Evolutionary conservation across 208 protist genomes (phyloP).

Genomic region (Porcisia hertigi): DNA sequence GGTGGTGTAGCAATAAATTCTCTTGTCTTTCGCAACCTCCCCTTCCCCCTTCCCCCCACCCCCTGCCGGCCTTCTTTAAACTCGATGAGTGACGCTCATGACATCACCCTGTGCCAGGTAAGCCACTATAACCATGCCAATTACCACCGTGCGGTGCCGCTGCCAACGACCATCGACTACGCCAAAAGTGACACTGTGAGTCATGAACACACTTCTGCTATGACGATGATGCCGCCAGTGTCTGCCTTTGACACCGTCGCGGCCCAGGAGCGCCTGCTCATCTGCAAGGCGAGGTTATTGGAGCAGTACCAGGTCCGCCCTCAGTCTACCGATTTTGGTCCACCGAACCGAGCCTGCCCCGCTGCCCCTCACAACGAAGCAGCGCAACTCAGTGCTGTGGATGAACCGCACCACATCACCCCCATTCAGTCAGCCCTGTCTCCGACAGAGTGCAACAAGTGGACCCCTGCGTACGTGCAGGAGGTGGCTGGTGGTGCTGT

Average conservation of each 20-base stretch:
- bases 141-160: slow-evolving; percentile 19
- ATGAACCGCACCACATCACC: background rate
- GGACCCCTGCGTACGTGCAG: slow-evolving; percentile 9
- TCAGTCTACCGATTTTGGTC: slow-evolving; percentile 8
- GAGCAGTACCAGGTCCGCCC: slow-evolving; percentile 25
- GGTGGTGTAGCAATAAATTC: background rate
- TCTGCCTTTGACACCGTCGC: background rate
- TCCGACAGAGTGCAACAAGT: slow-evolving; percentile 27
- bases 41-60: background rate
- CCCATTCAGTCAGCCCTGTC: slow-evolving; percentile 5
- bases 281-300: slow-evolving; percentile 17
- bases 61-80: background rate
- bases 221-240: slow-evolving; percentile 4
- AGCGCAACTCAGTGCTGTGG: background rate
- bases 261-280: slow-evolving; percentile 12
- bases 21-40: background rate
- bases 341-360: slow-evolving; percentile 1
- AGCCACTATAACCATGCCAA: slow-evolving; percentile 36
- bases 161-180: slow-evolving; percentile 18
- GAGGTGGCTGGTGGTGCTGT: background rate
- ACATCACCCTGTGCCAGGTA: slow-evolving; percentile 39
- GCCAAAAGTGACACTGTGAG: background rate
- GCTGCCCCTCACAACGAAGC: background rate
- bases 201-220: slow-evolving; percentile 6
- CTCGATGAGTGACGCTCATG: slow-evolving; percentile 38